Evolutionary conservation across 352 stramenopile species (phyloP), one percentile per base, ranked within the genome.

Genomic region (Phytophthora sp.): DNA sequence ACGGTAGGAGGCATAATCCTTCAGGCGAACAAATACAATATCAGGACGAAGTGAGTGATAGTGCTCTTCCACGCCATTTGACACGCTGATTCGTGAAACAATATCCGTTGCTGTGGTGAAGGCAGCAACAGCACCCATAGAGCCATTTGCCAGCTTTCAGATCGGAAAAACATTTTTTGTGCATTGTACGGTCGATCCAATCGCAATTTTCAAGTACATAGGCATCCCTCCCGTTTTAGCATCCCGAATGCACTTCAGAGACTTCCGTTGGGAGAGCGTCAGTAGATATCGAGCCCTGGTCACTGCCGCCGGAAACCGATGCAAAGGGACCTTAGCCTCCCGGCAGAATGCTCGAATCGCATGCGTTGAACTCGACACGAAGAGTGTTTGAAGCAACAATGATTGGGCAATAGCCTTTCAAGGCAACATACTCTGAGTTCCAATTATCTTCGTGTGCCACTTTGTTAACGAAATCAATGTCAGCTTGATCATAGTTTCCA

Each of bases 381-480:
- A 64, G 35, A 6, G 44, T 36, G 12, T 64, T 64, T 2, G 57
- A 64, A 8, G 57, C 44, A 1, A 57, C 57, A 16, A 64, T 15
- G 11, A 57, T 57, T 8, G 56, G 56, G n/a, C 44, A 63, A 23
- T 30, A 63, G 3, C 18, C 12, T 23, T 63, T 49, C 0, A 38
- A 16, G 7, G 6, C 27, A 11, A 29, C 27, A 38, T 26, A 11
- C 29, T 35, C 12, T 35, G n/a, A 51, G 11, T 13, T 15, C 36
- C 51, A 59, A 8, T 50, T 50, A 44, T 26, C 36, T 24, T 24
- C n/a, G 5, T 23, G 13, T 11, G 12, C 42, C 8, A 21, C 21
- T 38, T 31, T 9, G 7, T 60, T 51, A 29, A 51, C 52, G 3
- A 39, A 9, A 51, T 60, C 38, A 16, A 60, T 60, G 18, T 60